Evolutionary conservation across 257 asterid species (phyloP).

Genomic region (Nicotiana sylvestris): DNA sequence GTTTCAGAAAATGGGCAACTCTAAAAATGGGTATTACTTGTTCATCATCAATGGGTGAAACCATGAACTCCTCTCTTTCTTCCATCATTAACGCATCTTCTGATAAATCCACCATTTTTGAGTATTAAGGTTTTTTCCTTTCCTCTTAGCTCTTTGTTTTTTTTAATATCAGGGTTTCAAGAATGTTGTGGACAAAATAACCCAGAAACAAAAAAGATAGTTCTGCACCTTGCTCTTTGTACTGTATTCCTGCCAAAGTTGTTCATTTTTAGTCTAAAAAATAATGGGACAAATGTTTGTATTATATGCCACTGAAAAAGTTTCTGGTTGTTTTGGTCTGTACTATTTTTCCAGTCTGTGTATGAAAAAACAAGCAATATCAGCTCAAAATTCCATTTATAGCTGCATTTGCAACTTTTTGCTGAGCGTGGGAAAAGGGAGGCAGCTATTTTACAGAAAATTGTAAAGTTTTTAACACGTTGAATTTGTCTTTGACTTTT

Average conservation of each 20-base stretch:
- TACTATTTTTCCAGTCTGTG: neutral
- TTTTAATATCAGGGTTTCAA: neutral
- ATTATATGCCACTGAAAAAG: neutral
- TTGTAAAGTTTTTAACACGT: no score
- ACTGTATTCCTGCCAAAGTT: neutral
- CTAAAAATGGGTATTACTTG: neutral
- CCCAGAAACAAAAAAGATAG: neutral
- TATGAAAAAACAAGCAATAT: neutral
- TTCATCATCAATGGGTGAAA: neutral
- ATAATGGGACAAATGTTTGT: neutral
- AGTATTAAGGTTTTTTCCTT: neutral
- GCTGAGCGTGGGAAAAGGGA: neutral
- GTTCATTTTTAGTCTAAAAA: neutral
- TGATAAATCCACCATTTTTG: neutral
- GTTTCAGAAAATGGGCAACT: slow-evolving; percentile 27
- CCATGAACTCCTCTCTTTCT: slow-evolving; percentile 16
- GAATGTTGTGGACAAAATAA: neutral
- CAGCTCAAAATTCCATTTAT: neutral
- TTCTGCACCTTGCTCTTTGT: neutral
- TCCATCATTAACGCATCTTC: slow-evolving; percentile 2
- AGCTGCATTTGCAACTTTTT: neutral
- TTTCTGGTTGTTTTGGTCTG: neutral
- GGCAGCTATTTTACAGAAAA: neutral
- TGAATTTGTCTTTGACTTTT: neutral
- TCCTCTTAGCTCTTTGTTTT: neutral